These are phyloP conservation scores for Gastrolobium villosum DNA, from an alignment of 306 rosid genomes.

Conservation along the genomic window DNA sequence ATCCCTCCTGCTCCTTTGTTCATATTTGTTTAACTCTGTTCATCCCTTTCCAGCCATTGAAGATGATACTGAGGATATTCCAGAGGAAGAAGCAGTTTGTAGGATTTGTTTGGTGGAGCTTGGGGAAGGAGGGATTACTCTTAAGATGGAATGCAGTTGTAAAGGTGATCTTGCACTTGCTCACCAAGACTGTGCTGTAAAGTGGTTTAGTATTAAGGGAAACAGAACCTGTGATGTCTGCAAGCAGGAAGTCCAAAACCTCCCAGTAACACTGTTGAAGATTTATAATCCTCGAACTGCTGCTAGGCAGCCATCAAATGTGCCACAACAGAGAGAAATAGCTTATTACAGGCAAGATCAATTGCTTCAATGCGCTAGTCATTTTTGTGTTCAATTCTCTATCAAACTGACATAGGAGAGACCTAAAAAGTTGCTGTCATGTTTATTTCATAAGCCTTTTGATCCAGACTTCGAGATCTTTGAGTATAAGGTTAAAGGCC, in stretches of 20 bases:
- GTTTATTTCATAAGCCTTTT: constrained; percentile 17
- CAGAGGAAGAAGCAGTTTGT: constrained; percentile 96
- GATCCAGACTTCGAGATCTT: not conserved
- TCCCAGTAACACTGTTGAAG: constrained; percentile 84
- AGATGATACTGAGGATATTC: constrained; percentile 85
- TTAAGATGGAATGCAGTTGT: constrained; percentile 96
- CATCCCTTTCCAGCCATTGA: constrained; percentile 62
- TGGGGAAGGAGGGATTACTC: constrained; percentile 81
- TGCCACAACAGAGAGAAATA: constrained; percentile 56
- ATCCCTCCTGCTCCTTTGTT: not conserved
- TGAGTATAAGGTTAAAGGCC: constrained; percentile 14
- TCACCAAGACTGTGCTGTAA: constrained; percentile 92
- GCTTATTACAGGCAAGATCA: constrained; percentile 69
- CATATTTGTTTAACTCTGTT: constrained; percentile 21
- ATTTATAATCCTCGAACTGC: constrained; percentile 59
- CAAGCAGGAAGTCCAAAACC: constrained; percentile 81
- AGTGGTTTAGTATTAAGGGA: constrained; percentile 97
- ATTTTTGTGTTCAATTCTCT: constrained; percentile 27
- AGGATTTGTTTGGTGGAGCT: constrained; percentile 89
- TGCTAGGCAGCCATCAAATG: constrained; percentile 51
- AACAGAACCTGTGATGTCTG: constrained; percentile 92
- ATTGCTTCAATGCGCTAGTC: constrained; percentile 20
- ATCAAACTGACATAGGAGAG: constrained; percentile 29
- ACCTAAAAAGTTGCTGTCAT: constrained; percentile 6
- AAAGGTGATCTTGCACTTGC: constrained; percentile 97